phyloP scores from a whole-genome alignment of 495 filamentous ascomycete species.

The Thermochaetoides thermophila region DNA sequence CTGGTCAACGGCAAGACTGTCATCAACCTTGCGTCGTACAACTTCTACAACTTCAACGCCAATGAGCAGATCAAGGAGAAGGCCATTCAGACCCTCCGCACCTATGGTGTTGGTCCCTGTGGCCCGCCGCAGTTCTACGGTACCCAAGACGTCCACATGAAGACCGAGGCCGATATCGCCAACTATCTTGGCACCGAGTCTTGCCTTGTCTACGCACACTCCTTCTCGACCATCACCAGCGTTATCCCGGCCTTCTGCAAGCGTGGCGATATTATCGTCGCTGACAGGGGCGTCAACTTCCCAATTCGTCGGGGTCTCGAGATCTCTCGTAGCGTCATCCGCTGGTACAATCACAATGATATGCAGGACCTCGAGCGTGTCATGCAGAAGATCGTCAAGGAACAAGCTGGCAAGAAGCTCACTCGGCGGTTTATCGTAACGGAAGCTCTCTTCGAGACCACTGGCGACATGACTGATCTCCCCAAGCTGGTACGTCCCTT shows the following conservation, averaged over 20 bases:
- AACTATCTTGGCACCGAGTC: slow-evolving; percentile 69
- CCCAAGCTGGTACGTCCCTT: slow-evolving; percentile 57
- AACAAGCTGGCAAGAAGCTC: slow-evolving; percentile 75
- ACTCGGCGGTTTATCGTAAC: slow-evolving; percentile 93
- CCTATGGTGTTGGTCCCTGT: slow-evolving; percentile 91
- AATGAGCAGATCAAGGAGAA: slow-evolving; percentile 89
- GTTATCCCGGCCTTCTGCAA: slow-evolving; percentile 96
- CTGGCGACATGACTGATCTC: slow-evolving; percentile 73
- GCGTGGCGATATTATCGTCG: slow-evolving; percentile 93
- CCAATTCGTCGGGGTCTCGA: slow-evolving; percentile 89
- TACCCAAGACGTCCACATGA: slow-evolving; percentile 96
- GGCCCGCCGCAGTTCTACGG: slow-evolving; percentile 96
- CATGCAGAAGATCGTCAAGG: slow-evolving; percentile 69
- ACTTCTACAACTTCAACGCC: slow-evolving; percentile 90
- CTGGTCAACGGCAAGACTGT: slow-evolving; percentile 81
- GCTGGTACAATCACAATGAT: slow-evolving; percentile 94
- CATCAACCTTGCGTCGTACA: slow-evolving; percentile 81
- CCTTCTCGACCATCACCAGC: slow-evolving; percentile 84
- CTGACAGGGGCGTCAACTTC: slow-evolving; percentile 89
- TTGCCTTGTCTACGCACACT: slow-evolving; percentile 89
- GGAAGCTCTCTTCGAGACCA: slow-evolving; percentile 83
- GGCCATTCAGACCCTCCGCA: slow-evolving; percentile 81
- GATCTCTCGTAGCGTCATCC: slow-evolving; percentile 75
- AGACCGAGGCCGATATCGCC: slow-evolving; percentile 88
- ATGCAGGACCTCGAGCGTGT: slow-evolving; percentile 84